Evolutionary conservation across 768 basidiomycete genomes (phyloP), one percentile per base, ranked within the genome.

Genomic region (Scleroderma citrinum): DNA sequence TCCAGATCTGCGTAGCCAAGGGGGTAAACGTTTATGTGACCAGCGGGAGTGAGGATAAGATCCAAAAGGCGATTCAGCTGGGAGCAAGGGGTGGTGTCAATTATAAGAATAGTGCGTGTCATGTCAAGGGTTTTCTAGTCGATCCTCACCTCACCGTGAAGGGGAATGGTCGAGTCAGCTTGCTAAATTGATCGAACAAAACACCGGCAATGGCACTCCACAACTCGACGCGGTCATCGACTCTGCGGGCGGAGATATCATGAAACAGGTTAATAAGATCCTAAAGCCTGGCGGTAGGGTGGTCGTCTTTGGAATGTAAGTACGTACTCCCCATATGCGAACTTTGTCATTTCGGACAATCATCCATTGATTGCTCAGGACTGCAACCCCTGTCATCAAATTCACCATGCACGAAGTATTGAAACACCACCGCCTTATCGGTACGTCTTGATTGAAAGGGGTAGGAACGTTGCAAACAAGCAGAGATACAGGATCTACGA

Each of bases 11-110:
- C 60, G 57, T 90, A 3, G 88, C 86, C 0, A 76, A 75, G 47
- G 86, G 90, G 24, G 85, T 87, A 1, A 77, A 76, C 30, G 87
- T 92, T n/a, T 92, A 83, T 63, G 87, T 92, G 20, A 87, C 91
- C 4, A 88, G 85, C 52, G 77, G 86, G 8, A 80, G 65, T 39
- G 70, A 74, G 23, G 77, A 80, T 8, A 92, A 92, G 70, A 81
- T 93, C 41, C 64, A 69, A 42, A 80, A 75, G 47, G 89, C 89
- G 0, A 62, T 79, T 17, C 65, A 65, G 14, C 69, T 91, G 10
- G 91, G 91, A 11, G 90, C 87, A 0, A 77, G 75, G 53, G 90
- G 80, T n/a, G 90, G 90, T 1, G 81, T 81, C 7, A 80, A 74
- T 58, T 93, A 92, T 63, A 84, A 76, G 60, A 71, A 79, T 31